Evolutionary conservation across 2,329 filamentous ascomycete genomes (phyloP), one percentile per base, ranked within the genome.

Genomic region (Alternaria sp.): DNA sequence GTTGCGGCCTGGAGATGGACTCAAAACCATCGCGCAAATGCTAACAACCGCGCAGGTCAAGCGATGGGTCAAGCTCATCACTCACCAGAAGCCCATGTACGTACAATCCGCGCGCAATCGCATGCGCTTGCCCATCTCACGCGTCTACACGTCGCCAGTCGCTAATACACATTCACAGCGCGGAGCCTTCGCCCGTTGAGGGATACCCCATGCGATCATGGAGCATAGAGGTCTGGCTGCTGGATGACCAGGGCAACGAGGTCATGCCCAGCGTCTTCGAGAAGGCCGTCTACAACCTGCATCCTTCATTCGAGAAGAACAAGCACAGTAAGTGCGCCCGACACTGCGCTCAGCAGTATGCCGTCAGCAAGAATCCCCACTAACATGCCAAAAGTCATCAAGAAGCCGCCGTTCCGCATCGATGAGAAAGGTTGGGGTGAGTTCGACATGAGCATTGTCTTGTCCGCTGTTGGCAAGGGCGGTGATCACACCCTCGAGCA

Each of bases 351-450:
- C 10, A 23, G 17, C 19, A n/a, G 25, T 9, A 46, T 21, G 47
- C 23, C 36, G 12, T 30, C 12, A 25, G 25, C 6, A 10, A 12
- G n/a, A 9, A 23, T 9, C 15, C 11, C 6, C 15, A n/a, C 45
- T 62, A 9, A 61, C 6, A 10, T 6, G 4, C 30, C 25, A 15
- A 49, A 55, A 78, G 76, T 88, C 23, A 91, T 97, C 83, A 90
- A 90, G 77, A 90, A 91, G 69, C 88, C 93, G 0, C 96, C 96
- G 0, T 99, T 98, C 83, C 87, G 87, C 69, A 97, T 97, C 81
- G 86, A 89, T 68, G 97, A 99, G 81, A 92, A 97, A 82, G 96
- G 96, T 71, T 99, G 96, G 96, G 96, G 96, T 76, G 96, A 98
- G 83, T 99, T 99, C 79, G 96, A 98, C 79, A 95, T 99, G 89